Base-by-base conservation (phyloP, 2,329 filamentous ascomycete species). In the Coniochaeta ligniaria region DNA sequence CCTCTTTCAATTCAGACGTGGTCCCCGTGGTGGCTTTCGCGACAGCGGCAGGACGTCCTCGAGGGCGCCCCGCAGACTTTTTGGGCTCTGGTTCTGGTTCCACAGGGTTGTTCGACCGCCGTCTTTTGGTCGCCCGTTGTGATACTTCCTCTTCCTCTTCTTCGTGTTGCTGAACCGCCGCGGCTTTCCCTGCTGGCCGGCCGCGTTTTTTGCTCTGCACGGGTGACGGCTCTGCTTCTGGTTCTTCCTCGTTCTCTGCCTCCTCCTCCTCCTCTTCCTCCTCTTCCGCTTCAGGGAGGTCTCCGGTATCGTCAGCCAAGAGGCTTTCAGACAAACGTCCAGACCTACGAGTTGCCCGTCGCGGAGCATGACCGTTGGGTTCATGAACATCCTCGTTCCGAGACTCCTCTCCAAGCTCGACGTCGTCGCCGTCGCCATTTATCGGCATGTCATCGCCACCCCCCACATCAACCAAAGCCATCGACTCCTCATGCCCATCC, bases 401-500 rank as follows among this genome's bases (percentile, higher is more conserved):
- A 2, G 54, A 56, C 4, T 56, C 54, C 28, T 68, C 62, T 26
- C 73, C 74, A 58, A 72, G 60, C 14, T 63, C 67, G n/a, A 45
- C 60, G 8, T 58, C 45, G 16, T 63, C 60, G 2, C 65, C 57
- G 58, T 64, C 68, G 14, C 68, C 64, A 2, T 58, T 41, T 52
- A 65, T 68, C 8, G 62, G 52, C 43, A 60, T 66, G 14, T 70
- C 66, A 36, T 69, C 67, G 17, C 57, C 73, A 14, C 57, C 73
- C 17, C 54, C 68, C 12, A 58, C 66, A 20, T 64, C 62, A 11
- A 79, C 68, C 72, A 81, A 75, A 47, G 73, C 69, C 66, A 80
- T 70, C 2, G 78, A 79, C 41, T 78, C 73, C 14, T 81, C 76
- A 1, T 64, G 69, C 24, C 58, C 62, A 22, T 68, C 64, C 17